These are phyloP conservation scores for Trichosanthes cucumerina DNA, from an alignment of 306 rosid species.

Conservation along the genomic window DNA sequence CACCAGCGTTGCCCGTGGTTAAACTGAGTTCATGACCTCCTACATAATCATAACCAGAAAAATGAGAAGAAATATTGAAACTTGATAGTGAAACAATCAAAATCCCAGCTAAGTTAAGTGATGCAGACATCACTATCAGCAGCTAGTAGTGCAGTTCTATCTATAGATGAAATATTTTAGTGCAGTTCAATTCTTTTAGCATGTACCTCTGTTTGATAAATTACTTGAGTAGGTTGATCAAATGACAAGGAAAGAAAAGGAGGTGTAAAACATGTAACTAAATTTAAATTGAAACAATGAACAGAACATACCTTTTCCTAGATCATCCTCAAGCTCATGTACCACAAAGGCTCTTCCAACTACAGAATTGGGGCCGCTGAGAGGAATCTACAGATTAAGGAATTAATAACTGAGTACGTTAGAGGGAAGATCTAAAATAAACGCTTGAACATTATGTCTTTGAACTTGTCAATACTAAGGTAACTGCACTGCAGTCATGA, in stretches of 20 bases:
- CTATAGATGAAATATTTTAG: too few relatives aligned
- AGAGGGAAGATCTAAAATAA: neutral
- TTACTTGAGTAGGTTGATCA: neutral
- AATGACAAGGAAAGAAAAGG: neutral
- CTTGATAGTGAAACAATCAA: neutral
- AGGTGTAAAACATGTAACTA: neutral
- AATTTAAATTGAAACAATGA: neutral
- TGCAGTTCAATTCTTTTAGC: neutral
- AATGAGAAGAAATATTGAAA: neutral
- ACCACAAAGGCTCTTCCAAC: constrained; percentile 86
- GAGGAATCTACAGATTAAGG: constrained; percentile 48
- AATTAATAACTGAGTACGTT: neutral
- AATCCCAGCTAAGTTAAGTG: neutral
- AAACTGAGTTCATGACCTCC: constrained; percentile 87
- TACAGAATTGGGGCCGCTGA: constrained; percentile 57
- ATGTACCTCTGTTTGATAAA: neutral
- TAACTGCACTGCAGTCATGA: neutral
- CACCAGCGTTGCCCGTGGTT: constrained; percentile 85
- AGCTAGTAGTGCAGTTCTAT: neutral
- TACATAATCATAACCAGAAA: constrained; percentile 24
- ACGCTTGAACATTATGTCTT: neutral
- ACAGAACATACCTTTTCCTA: constrained; percentile 59
- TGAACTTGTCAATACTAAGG: neutral
- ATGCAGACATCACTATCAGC: neutral
- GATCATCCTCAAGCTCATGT: constrained; percentile 79